Evolutionary conservation across 176 grass and related monocot species (phyloP), one percentile per base, ranked within the genome.

Genomic region (Microstegium vimineum): DNA sequence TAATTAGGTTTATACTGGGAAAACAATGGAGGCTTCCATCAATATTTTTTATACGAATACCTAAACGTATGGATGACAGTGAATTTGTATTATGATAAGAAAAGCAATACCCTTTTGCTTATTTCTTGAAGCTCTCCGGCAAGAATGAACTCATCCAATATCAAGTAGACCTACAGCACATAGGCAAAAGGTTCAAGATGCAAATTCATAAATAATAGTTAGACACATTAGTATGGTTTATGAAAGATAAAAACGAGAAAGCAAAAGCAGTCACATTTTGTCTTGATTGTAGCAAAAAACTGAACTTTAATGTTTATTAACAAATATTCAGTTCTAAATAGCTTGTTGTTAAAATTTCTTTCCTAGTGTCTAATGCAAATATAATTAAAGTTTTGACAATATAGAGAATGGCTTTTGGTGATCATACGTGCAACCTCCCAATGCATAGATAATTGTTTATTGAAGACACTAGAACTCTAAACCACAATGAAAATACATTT

Each of bases 111-210:
- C 89, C 70, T 95, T 86, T 98, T 98, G 84, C 95, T 98, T 82
- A 90, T 98, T 87, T 98, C 95, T 98, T 98, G 95, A 84, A 98
- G 85, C 80, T 98, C 95, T 46, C 95, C 33, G 33, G 33, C 33
- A 34, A 34, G 33, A 34, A 34, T 34, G 33, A 34, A 34, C 33
- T 34, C 33, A 34, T 34, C 33, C 33, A 34, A 34, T 34, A 34
- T 34, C 33, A 34, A 34, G 33, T 34, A 34, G 33, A 34, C 33
- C 33, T 34, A 34, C 33, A 34, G 33, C 33, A 34, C 33, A 34
- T 34, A 34, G 33, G 3, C 33, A 34, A 34, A 34, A 34, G 33
- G 33, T 34, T 34, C 33, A 34, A 34, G 33, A 34, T 3, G 33
- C 33, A 34, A 34, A 34, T 34, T 34, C 33, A 34, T 4, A 34